Percentiles rank a stretch among this genome's conserved stretches.
Conservation (phyloP, 495 filamentous ascomycete species). For the Penicillium daleae region DNA sequence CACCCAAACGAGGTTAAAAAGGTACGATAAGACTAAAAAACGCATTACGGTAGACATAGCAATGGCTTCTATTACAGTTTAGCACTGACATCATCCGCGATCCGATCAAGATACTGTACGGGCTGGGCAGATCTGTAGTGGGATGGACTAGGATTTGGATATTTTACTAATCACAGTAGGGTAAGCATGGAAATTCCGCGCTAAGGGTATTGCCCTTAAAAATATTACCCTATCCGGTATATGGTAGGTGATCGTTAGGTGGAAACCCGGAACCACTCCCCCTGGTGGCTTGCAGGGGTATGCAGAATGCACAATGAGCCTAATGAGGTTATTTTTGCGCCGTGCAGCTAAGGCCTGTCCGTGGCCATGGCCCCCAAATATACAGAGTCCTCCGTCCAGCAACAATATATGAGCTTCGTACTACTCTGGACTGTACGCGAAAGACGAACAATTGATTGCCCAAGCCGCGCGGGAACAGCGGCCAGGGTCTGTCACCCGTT, state of each 20-base stretch:
- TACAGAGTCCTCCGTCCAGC: not conserved
- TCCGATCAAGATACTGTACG: not conserved
- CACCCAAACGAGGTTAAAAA: not conserved
- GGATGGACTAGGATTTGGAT: not conserved
- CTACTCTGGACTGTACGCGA: not conserved
- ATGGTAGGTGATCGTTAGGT: not conserved
- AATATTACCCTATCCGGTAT: not conserved
- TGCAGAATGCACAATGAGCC: not conserved
- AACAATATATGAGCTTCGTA: too few relatives aligned
- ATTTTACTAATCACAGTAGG: not conserved
- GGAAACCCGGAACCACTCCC: not conserved
- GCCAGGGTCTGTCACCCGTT: not conserved
- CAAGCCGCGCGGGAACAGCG: not conserved
- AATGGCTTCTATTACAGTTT: not conserved
- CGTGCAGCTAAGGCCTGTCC: not conserved
- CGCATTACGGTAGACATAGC: too few relatives aligned
- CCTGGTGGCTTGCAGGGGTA: constrained; percentile 2
- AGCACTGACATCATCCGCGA: not conserved
- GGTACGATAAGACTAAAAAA: too few relatives aligned
- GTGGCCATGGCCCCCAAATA: not conserved
- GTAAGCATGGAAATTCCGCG: not conserved
- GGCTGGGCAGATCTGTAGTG: not conserved
- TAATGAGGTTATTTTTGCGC: not conserved
- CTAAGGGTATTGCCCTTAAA: not conserved
- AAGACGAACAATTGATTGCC: not conserved